phyloP scores from a whole-genome alignment of 2,329 filamentous ascomycete species.

The Beauveria varroae region DNA sequence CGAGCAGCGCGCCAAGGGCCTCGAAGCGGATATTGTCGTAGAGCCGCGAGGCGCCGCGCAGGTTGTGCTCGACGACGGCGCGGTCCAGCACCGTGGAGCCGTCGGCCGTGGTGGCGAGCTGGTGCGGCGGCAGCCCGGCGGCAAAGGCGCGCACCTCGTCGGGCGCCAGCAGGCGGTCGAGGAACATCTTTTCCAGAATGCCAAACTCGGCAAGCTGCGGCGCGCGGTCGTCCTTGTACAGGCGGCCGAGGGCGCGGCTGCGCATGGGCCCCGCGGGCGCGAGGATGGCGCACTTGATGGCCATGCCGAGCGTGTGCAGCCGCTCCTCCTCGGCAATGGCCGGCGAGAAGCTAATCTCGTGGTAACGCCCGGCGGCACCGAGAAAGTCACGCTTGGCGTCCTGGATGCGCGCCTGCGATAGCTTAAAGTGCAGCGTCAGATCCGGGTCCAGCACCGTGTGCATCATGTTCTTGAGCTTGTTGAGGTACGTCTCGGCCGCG shows the following conservation, averaged over 20 bases:
- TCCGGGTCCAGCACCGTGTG: slow-evolving; percentile 67
- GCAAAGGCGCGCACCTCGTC: slow-evolving; percentile 85
- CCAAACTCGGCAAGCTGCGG: slow-evolving; percentile 68
- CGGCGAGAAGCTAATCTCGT: slow-evolving; percentile 71
- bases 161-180: slow-evolving; percentile 74
- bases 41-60: slow-evolving; percentile 74
- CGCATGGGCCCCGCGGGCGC: slow-evolving; percentile 84
- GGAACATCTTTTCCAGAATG: slow-evolving; percentile 96
- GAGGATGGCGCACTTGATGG: slow-evolving; percentile 86
- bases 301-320: slow-evolving; percentile 73
- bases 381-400: slow-evolving; percentile 88
- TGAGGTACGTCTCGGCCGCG: slow-evolving; percentile 77
- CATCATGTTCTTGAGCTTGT: slow-evolving; percentile 91
- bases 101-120: slow-evolving; percentile 82
- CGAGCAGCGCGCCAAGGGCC: slow-evolving; percentile 68
- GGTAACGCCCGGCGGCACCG: slow-evolving; percentile 80
- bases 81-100: slow-evolving; percentile 88
- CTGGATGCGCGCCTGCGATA: slow-evolving; percentile 86
- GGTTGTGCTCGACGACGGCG: slow-evolving; percentile 92
- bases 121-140: slow-evolving; percentile 71
- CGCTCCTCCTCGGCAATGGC: slow-evolving; percentile 82
- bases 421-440: slow-evolving; percentile 75
- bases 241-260: slow-evolving; percentile 67
- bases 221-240: slow-evolving; percentile 91
- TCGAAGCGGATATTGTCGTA: slow-evolving; percentile 73